Percentiles rank a stretch among this genome's conserved stretches.
These are phyloP conservation scores for Quercus aquifolioides DNA, from an alignment of 306 rosid genomes.

Conservation along the genomic window DNA sequence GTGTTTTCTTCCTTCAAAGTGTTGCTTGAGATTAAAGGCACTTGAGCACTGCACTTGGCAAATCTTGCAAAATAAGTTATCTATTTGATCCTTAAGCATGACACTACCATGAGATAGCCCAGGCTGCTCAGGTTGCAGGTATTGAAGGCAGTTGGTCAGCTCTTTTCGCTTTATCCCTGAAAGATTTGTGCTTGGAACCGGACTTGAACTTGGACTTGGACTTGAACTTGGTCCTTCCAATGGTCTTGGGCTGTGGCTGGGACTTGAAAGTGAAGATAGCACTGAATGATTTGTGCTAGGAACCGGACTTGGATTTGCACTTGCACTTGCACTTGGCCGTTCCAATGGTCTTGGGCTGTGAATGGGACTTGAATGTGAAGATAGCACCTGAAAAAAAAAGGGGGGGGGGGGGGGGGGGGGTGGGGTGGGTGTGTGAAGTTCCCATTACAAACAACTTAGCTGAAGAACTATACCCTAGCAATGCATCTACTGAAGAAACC, in stretches of 20 bases:
- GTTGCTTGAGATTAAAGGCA: conserved; percentile 24
- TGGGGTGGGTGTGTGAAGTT: not conserved
- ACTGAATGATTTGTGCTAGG: not conserved
- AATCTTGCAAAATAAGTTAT: conserved; percentile 1
- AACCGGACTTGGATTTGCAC: not conserved
- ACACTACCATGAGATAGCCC: not conserved
- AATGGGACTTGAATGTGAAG: not conserved
- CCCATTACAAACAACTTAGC: not conserved
- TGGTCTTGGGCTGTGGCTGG: not conserved
- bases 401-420: no score
- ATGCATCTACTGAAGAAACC: not conserved
- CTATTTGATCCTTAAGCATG: not conserved
- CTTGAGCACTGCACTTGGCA: conserved; percentile 16
- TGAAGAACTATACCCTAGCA: not conserved
- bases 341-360: not conserved
- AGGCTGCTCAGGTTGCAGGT: not conserved
- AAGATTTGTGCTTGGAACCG: not conserved
- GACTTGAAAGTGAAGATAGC: not conserved
- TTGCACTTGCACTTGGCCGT: conserved; percentile 3
- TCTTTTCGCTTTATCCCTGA: conserved; percentile 16
- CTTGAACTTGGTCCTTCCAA: not conserved
- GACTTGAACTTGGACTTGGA: conserved; percentile 20
- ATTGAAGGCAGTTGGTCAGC: not conserved
- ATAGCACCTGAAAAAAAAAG: conserved; percentile 2
- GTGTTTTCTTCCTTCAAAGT: conserved; percentile 25